Base-by-base conservation (phyloP, 805 yeast species). In the Komagataella kurtzmanii region DNA sequence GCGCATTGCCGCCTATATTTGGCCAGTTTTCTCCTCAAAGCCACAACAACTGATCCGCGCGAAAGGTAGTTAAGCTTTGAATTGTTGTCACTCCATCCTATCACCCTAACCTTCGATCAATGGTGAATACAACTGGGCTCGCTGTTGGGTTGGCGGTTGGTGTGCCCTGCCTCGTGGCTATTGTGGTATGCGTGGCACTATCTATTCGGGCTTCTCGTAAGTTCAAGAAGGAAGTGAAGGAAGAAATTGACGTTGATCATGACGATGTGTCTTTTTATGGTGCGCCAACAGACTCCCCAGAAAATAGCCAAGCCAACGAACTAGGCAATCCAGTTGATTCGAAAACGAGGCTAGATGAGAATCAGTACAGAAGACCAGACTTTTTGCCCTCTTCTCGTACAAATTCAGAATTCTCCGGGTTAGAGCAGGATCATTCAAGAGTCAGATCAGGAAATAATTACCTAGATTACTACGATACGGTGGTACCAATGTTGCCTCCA, bases 111-210 rank as follows among this genome's bases (percentile, higher is more conserved):
- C 40, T 30, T 30, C 40, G 40, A 30, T 14, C 40, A 30, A 30
- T 30, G 40, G 40, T 30, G 40, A 5, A 30, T 30, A 30, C 40
- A 30, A 30, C 40, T 30, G 40, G 44, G 45, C 18, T 51, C 51
- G 43, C 63, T 17, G 59, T 69, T 48, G 69, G 65, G 7, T 60
- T 67, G 4, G 71, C 69, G n/a, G 64, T 65, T 12, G 68, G 71
- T n/a, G 59, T 70, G 24, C 75, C 75, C 6, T 53, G 65, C n/a
- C 49, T 55, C 3, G 30, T 64, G 18, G 68, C 71, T 23, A 45
- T 67, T 12, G 17, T 59, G 12, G 55, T 66, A 17, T 52, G 67
- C 36, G 47, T 57, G n/a, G 57, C 60, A 56, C 54, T 71, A 45
- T 65, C 65, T 46, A 55, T 57, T 49, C 55, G 66, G 19, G 70